Conservation (phyloP, 106 monocot genomes). For the Allium cepa region DNA sequence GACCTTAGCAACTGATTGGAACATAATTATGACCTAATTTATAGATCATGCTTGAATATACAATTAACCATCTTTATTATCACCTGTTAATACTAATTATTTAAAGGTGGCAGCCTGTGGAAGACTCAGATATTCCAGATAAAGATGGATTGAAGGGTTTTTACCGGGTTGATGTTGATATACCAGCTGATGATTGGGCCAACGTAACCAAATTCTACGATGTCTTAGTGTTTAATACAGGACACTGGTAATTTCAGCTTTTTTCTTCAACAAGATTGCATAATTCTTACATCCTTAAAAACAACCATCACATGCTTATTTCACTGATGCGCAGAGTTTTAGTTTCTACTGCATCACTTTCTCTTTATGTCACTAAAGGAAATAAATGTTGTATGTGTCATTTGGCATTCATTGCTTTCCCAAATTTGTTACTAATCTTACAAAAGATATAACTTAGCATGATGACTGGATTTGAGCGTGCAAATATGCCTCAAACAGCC, state of each 20-base stretch:
- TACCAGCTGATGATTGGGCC: slow-evolving; percentile 88
- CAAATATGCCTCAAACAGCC: too few relatives aligned
- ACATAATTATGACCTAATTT: background rate
- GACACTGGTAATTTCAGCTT: slow-evolving; percentile 67
- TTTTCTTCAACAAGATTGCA: background rate
- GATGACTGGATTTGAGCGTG: too few relatives aligned
- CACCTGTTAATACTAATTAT: slow-evolving; percentile 42
- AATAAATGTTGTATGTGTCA: too few relatives aligned
- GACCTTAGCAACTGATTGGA: background rate
- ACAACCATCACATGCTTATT: too few relatives aligned
- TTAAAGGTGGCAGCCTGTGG: slow-evolving; percentile 84
- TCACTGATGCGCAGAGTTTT: too few relatives aligned
- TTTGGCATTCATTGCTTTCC: too few relatives aligned
- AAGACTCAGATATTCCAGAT: slow-evolving; percentile 14
- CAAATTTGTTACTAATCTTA: too few relatives aligned
- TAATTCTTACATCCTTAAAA: too few relatives aligned
- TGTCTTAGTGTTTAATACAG: slow-evolving; percentile 88
- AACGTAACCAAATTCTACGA: slow-evolving; percentile 86
- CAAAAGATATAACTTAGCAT: too few relatives aligned
- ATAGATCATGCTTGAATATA: background rate
- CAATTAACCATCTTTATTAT: too few relatives aligned
- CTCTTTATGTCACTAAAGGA: too few relatives aligned
- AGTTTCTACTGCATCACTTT: too few relatives aligned
- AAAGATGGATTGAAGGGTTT: slow-evolving; percentile 53
- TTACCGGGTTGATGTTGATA: slow-evolving; percentile 82